Conservation (phyloP, 192 early-diverging fungal species). For the Coemansia sp. region DNA sequence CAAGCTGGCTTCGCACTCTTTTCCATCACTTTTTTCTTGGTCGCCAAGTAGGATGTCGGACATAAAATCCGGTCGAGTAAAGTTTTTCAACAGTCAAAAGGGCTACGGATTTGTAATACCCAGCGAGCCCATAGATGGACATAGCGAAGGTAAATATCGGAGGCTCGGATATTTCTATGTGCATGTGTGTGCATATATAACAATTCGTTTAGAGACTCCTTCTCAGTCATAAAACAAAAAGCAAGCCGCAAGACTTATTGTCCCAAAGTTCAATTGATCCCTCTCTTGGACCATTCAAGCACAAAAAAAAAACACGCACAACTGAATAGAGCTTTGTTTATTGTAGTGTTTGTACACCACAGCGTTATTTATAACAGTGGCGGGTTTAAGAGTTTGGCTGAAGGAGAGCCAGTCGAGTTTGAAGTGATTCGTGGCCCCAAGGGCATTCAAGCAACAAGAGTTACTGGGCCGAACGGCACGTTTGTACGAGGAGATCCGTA, state of each 20-base stretch:
- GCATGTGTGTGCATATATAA: no score
- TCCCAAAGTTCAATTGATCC: no score
- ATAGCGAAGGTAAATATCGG: slow-evolving; percentile 67
- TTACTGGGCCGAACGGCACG: slow-evolving; percentile 69
- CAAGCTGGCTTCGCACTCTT: not conserved
- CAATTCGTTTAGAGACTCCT: no score
- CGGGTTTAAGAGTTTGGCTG: slow-evolving; percentile 72
- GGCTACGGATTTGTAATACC: slow-evolving; percentile 90
- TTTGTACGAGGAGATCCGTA: slow-evolving; percentile 78
- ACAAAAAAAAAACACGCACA: no score
- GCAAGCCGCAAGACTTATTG: no score
- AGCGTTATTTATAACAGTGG: slow-evolving; percentile 73
- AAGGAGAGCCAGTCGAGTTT: slow-evolving; percentile 69
- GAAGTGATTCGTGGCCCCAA: slow-evolving; percentile 71
- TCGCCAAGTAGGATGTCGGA: slow-evolving; percentile 26
- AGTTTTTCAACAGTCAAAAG: slow-evolving; percentile 86
- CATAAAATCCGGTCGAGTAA: slow-evolving; percentile 56
- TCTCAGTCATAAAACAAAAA: no score
- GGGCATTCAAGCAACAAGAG: slow-evolving; percentile 78
- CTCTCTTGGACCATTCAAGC: no score
- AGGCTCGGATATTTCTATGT: not conserved
- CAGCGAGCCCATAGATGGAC: slow-evolving; percentile 58
- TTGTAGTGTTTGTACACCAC: slow-evolving; percentile 74
- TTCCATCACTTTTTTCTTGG: slow-evolving; percentile 8
- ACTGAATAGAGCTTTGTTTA: not conserved